Evolutionary conservation across 2,329 filamentous ascomycete species (phyloP).

Genomic region (Cryphonectria nitschkei): DNA sequence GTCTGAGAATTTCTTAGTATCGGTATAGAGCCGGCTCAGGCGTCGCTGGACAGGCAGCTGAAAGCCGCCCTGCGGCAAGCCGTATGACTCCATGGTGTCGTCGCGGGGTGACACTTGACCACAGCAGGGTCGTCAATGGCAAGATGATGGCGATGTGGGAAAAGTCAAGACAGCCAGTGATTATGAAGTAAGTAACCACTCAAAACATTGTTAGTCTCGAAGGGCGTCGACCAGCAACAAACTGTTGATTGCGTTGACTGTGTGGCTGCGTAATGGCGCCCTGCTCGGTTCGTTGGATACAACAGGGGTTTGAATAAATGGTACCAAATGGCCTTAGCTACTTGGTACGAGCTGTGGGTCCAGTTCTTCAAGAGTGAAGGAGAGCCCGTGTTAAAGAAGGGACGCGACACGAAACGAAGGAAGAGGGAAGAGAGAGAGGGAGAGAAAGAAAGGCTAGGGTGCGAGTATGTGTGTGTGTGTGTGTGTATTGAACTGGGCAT

Average conservation of each 20-base stretch:
- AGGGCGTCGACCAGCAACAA: background rate
- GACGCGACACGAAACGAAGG: background rate
- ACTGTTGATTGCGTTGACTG: background rate
- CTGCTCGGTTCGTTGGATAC: background rate
- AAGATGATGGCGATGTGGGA: background rate
- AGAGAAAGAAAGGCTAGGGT: background rate
- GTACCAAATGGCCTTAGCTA: background rate
- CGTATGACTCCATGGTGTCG: conserved; percentile 52
- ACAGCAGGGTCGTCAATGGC: background rate
- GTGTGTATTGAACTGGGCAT: background rate
- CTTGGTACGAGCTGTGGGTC: background rate
- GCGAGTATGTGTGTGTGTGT: background rate
- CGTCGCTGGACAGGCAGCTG: conserved; percentile 63
- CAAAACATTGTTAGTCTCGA: background rate
- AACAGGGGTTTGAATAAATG: background rate
- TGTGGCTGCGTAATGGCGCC: background rate
- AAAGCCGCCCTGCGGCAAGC: conserved; percentile 53
- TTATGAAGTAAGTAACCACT: background rate
- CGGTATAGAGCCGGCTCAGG: conserved; percentile 75
- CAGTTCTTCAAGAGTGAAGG: background rate
- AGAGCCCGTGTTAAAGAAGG: background rate
- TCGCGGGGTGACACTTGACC: background rate
- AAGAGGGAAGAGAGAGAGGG: background rate
- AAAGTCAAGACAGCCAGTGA: background rate
- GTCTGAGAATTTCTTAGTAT: conserved; percentile 78